Base-by-base conservation (phyloP, 176 grass and related monocot species). In the Musa itinerans region DNA sequence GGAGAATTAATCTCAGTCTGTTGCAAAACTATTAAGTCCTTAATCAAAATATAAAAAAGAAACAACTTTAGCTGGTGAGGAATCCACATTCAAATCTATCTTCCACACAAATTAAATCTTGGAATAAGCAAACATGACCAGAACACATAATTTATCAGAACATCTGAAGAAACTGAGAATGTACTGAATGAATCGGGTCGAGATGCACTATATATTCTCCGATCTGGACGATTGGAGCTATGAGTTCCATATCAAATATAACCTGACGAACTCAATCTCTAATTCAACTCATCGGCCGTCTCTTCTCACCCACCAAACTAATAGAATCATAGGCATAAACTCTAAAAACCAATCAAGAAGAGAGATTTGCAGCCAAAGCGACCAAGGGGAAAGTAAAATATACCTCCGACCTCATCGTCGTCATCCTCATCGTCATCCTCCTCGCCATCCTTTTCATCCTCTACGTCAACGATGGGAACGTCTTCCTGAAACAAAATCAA, bases 401-500 rank as follows among this genome's bases (percentile, higher is more conserved):
- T 49, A 69, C 67, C 26, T 17, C n/a, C 12, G 3, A 9, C 43
- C 3, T 49, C 67, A 19, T 49, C 26, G 43, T 69, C 67, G 43
- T 73, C 71, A 1, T 73, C 71, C 2, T 73, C 71, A 14, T 56
- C 71, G 12, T 74, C 71, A 2, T 27, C 22, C 4, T 55, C 20
- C 13, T 74, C 71, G 8, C 53, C 71, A 11, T 73, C 71, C 11
- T 73, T 54, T 9, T 52, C 71, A 17, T 74, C 50, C 52, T 54
- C 71, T 6, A 6, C 57, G 14, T 61, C 57, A 14, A 57, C 52
- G 20, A 74, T 4, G 6, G 52, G 71, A 56, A 53, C 71, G 24
- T 74, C 71, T 27, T 74, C 71, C 71, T 74, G 71, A 55, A 17
- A 52, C 9, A 52, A 50, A 51, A 21, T 24, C 52, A 29, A 56